These are phyloP conservation scores for Sporothrix phasma DNA, from an alignment of 2,329 filamentous ascomycete genomes.

Conservation along the genomic window DNA sequence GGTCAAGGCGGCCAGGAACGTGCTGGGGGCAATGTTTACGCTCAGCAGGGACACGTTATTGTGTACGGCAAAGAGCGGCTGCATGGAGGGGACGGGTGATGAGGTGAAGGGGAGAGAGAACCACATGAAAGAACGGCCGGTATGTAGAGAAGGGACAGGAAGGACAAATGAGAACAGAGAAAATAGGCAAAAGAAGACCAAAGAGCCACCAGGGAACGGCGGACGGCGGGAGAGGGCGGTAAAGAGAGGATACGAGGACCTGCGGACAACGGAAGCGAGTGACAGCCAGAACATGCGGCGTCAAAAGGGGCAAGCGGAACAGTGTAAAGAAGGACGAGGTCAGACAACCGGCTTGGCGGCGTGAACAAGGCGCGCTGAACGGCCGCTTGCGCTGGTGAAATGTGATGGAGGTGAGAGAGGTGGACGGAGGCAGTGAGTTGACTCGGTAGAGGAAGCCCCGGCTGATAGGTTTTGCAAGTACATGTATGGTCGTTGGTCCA, in stretches of 20 bases:
- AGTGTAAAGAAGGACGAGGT: not conserved
- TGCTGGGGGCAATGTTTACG: slow-evolving; percentile 48
- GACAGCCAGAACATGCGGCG: not conserved
- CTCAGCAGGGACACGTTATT: slow-evolving; percentile 51
- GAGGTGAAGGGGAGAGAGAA: not conserved
- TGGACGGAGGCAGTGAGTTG: not conserved
- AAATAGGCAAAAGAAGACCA: not conserved
- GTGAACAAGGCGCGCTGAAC: not conserved
- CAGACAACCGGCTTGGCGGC: not conserved
- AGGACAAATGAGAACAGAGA: not conserved
- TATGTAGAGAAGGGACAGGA: not conserved
- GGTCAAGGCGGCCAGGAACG: slow-evolving; percentile 43
- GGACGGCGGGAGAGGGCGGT: not conserved
- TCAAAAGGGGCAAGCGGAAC: not conserved
- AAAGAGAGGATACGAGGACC: not conserved
- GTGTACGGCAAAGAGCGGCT: slow-evolving; percentile 50
- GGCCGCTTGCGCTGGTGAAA: not conserved
- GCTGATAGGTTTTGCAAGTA: not conserved
- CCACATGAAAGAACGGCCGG: not conserved
- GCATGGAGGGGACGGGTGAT: slow-evolving; percentile 31
- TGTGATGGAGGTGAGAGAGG: not conserved
- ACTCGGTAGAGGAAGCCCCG: not conserved
- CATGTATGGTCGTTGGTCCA: not conserved
- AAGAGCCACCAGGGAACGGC: not conserved
- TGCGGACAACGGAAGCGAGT: not conserved